These are phyloP conservation scores for Microcyclospora pomicola DNA, from an alignment of 2,329 filamentous ascomycete species.

Conservation along the genomic window DNA sequence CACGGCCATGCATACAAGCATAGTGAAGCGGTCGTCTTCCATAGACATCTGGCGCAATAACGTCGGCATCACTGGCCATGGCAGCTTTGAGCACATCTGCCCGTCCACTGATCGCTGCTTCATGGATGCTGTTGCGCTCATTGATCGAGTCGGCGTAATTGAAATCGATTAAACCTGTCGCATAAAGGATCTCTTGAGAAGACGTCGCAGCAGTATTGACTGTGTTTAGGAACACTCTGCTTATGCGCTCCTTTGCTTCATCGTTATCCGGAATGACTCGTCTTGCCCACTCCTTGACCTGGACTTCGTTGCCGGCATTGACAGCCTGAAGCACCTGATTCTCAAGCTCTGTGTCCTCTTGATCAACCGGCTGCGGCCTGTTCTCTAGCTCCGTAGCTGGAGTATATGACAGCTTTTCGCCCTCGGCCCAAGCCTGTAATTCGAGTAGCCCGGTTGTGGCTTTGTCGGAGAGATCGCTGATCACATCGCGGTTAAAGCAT, in stretches of 20 bases:
- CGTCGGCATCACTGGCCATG: slow-evolving; percentile 60
- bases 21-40: slow-evolving; percentile 89
- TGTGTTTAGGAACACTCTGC: slow-evolving; percentile 77
- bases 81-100: slow-evolving; percentile 62
- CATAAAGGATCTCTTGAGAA: slow-evolving; percentile 61
- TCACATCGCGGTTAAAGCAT: slow-evolving; percentile 94
- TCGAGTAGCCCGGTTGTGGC: slow-evolving; percentile 93
- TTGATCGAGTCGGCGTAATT: slow-evolving; percentile 95
- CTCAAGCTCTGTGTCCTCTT: slow-evolving; percentile 82
- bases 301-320: slow-evolving; percentile 62
- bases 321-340: slow-evolving; percentile 78
- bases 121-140: slow-evolving; percentile 88
- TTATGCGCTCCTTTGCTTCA: slow-evolving; percentile 61
- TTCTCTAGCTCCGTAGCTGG: slow-evolving; percentile 21
- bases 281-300: slow-evolving; percentile 65
- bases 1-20: slow-evolving; percentile 82
- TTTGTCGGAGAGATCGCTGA: slow-evolving; percentile 91
- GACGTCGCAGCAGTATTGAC: slow-evolving; percentile 72
- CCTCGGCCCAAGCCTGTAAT: slow-evolving; percentile 91
- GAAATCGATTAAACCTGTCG: slow-evolving; percentile 74
- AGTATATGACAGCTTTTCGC: slow-evolving; percentile 68
- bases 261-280: slow-evolving; percentile 47
- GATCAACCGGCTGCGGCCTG: slow-evolving; percentile 36
- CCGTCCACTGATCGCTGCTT: slow-evolving; percentile 90
- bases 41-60: slow-evolving; percentile 78